phyloP scores from a whole-genome alignment of 164 flowering plant genomes.

The Liriodendron chinense region DNA sequence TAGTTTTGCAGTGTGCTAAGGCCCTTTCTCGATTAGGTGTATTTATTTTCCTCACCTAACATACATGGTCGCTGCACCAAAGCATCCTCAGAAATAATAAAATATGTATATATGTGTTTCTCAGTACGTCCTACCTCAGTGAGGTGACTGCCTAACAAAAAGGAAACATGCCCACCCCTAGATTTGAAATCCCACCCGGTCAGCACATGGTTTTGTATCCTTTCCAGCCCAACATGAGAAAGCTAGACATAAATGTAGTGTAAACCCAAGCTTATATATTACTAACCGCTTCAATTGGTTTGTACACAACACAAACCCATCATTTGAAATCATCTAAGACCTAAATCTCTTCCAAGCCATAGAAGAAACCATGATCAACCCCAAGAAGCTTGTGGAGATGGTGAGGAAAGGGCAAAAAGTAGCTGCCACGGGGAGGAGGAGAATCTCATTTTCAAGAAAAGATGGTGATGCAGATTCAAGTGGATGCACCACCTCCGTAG shows the following conservation, averaged over 20 bases:
- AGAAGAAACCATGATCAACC: conserved; percentile 2
- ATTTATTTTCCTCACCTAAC: too few species aligned
- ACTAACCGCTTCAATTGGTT: not conserved
- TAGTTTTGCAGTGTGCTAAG: too few species aligned
- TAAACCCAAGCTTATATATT: not conserved
- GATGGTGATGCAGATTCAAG: too few species aligned
- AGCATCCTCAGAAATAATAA: too few species aligned
- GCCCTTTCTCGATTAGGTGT: too few species aligned
- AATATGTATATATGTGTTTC: too few species aligned
- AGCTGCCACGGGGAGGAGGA: not conserved
- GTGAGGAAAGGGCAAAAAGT: conserved; percentile 9
- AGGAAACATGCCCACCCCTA: not conserved
- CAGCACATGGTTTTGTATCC: conserved; percentile 1
- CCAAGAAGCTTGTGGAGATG: conserved; percentile 8
- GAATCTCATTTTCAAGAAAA: too few species aligned
- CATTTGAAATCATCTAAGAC: too few species aligned
- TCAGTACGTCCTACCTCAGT: too few species aligned
- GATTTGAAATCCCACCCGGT: not conserved
- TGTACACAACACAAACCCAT: not conserved
- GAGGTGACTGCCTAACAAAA: not conserved
- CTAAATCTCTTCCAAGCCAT: too few species aligned
- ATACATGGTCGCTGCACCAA: too few species aligned
- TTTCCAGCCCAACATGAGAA: not conserved
- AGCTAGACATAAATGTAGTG: not conserved
- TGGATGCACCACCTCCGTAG: not conserved